Evolutionary conservation across 441 rosid genomes (phyloP), one percentile per base, ranked within the genome.

Genomic region (Capsella rubella): DNA sequence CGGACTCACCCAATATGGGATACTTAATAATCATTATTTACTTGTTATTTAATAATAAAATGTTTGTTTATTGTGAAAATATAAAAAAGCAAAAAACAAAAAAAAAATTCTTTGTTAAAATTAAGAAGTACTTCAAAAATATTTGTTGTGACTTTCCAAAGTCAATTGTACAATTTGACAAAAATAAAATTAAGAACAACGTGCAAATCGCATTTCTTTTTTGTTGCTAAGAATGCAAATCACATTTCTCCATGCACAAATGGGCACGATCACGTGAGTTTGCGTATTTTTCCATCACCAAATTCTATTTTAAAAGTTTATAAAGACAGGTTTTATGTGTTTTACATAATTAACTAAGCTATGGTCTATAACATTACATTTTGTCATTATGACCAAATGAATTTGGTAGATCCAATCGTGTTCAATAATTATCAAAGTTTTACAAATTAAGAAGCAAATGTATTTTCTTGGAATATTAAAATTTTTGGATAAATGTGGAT

Each of bases 181-280:
- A 32, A 32, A 32, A 32, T 29, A 32, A 34, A 34, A 34, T 34
- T 6, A 34, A 34, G 37, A 34, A 34, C 37, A 34, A 34, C 37
- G 37, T 34, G 31, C 14, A 57, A 21, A 21, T 21, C 25, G 1
- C 21, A 18, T 18, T 18, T 18, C 21, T 18, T 18, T 18, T 18
- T 18, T 18, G 21, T 18, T 18, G 21, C 21, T 18, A 18, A 18
- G 21, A 18, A 18, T 18, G 21, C 21, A 18, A 56, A 15, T 6
- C 40, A 51, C 73, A 66, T 29, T 40, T 51, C 52, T 67, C 42
- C 60, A 66, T 74, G 72, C 60, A 56, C 14, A 67, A 74, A 32
- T 39, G 40, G 49, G 34, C 65, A 49, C 16, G 25, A 60, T 45
- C 74, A 75, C 69, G 64, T 67, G 73, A 58, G 31, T 42, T 15